These are phyloP conservation scores for Starmera dryadoides DNA, from an alignment of 805 yeast species.

Conservation along the genomic window DNA sequence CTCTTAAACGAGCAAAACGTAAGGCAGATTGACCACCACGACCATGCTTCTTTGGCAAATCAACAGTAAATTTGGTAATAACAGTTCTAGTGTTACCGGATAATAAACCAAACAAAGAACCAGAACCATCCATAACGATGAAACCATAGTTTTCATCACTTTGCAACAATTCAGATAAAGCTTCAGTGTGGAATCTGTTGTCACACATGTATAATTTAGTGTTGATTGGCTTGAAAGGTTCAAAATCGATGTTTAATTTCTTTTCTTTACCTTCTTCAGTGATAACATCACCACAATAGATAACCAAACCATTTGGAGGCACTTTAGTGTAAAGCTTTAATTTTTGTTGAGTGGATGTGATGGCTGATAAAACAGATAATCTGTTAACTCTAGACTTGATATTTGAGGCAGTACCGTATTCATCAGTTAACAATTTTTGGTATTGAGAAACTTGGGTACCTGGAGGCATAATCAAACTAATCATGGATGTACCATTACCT, in stretches of 20 bases:
- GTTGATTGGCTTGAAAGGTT: constrained; percentile 98
- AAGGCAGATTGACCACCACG: constrained; percentile 99
- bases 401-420: constrained; percentile 97
- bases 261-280: constrained; percentile 97
- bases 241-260: constrained; percentile 93
- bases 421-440: constrained; percentile 92
- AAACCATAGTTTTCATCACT: constrained; percentile 96
- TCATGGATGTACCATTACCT: constrained; percentile 99
- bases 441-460: constrained; percentile 84
- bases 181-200: constrained; percentile 97
- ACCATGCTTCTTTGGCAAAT: constrained; percentile 98
- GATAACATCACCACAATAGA: constrained; percentile 97
- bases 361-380: constrained; percentile 90
- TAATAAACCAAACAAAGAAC: constrained; percentile 90
- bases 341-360: constrained; percentile 96
- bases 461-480: constrained; percentile 93
- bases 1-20: constrained; percentile 98
- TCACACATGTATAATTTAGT: constrained; percentile 96
- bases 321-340: constrained; percentile 82
- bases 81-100: constrained; percentile 97
- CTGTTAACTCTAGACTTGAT: constrained; percentile 97
- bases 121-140: constrained; percentile 99
- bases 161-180: constrained; percentile 86
- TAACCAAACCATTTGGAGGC: constrained; percentile 91
- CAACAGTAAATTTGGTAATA: constrained; percentile 92